Evolutionary conservation across 2,329 filamentous ascomycete genomes (phyloP).

Genomic region (Chalaropsis ovoidea): DNA sequence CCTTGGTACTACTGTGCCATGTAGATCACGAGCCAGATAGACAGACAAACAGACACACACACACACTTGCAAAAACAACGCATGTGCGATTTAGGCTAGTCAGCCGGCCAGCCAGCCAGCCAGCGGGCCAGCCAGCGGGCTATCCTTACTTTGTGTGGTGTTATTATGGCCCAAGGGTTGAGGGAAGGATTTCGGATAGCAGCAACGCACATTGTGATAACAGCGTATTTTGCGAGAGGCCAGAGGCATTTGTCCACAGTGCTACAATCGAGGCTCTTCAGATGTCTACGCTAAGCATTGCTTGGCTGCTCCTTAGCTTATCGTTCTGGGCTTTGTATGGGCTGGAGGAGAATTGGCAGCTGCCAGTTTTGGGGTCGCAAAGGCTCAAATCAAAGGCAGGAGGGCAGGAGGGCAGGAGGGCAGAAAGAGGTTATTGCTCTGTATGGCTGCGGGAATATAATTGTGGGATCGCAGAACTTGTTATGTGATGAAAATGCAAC

Average conservation of each 20-base stretch:
- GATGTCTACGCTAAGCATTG: neutral
- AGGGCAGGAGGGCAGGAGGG: neutral
- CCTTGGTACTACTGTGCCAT: neutral
- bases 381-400: too few species aligned
- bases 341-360: neutral
- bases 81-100: neutral
- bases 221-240: neutral
- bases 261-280: neutral
- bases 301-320: neutral
- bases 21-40: neutral
- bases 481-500: neutral
- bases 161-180: neutral
- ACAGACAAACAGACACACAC: too few species aligned
- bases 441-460: neutral
- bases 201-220: neutral
- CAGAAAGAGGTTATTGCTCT: neutral
- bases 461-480: too few species aligned
- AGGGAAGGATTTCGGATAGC: neutral
- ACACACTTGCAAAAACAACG: neutral
- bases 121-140: neutral
- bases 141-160: neutral
- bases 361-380: neutral
- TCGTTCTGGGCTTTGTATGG: neutral
- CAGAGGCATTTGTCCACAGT: slow-evolving; percentile 3
- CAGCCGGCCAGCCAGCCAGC: neutral